phyloP scores from a whole-genome alignment of 768 basidiomycete species.

The Mycena capillaripes region DNA sequence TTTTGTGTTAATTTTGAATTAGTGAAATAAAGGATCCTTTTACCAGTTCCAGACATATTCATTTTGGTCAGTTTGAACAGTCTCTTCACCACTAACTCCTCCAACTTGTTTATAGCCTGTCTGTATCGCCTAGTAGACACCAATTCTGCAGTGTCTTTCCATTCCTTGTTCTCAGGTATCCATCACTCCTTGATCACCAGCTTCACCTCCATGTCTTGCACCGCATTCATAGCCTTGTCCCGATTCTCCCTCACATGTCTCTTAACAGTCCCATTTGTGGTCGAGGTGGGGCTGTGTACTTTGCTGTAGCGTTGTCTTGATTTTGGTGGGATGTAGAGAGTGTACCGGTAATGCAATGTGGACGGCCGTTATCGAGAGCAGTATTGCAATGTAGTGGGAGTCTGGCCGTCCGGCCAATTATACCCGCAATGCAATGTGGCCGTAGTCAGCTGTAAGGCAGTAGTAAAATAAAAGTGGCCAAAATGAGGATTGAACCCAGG shows the following conservation, averaged over 20 bases:
- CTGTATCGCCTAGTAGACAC: background rate
- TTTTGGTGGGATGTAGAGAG: background rate
- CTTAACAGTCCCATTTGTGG: background rate
- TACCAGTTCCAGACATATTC: background rate
- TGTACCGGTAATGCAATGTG: background rate
- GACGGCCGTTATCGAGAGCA: too few species aligned
- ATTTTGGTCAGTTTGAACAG: background rate
- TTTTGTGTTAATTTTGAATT: background rate
- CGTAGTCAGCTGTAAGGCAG: too few species aligned
- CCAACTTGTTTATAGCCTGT: background rate
- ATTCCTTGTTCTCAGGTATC: background rate
- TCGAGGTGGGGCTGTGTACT: background rate
- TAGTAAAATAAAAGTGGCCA: too few species aligned
- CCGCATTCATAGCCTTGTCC: background rate
- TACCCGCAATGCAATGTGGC: too few species aligned
- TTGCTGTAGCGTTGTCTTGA: background rate
- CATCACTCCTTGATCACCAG: background rate
- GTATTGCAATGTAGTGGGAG: too few species aligned
- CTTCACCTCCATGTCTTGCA: background rate
- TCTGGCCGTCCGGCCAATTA: too few species aligned
- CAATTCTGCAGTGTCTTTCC: background rate
- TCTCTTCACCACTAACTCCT: background rate
- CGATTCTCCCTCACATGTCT: constrained; percentile 30
- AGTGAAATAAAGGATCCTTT: background rate
- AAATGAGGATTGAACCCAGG: too few species aligned